Base-by-base conservation (phyloP, 345 rosid genomes). In the Bruguiera gymnorhiza region DNA sequence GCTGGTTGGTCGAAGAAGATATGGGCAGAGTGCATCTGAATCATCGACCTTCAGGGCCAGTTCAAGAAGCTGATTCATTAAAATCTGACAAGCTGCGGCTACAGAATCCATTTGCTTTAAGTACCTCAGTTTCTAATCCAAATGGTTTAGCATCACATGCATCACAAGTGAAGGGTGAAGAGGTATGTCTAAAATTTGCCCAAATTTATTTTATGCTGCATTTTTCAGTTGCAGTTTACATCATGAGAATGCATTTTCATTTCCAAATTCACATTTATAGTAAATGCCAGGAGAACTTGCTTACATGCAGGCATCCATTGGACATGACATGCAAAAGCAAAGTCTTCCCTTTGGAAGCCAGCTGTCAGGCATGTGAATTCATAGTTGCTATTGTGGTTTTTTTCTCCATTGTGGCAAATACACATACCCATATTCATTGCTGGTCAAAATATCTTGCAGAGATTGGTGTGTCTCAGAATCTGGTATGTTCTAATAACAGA, bases 1-100 rank as follows among this genome's bases (percentile, higher is more conserved):
- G 89, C 66, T 83, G 92, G 89, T 71, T 85, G 79, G 84, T 80
- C 70, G 98, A 89, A 73, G 98, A 90, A 72, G 87, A 86, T 61
- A 62, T 36, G 10, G 75, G 61, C 55, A 79, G 68, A 76, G 79
- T 46, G 59, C 71, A 66, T 65, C 50, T 67, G 68, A 75, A 50
- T 61, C 75, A 39, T 78, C 81, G 62, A 69, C 65, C 83, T 60
- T 72, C 82, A 27, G 78, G 57, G 30, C 46, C 62, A 36, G 51
- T 50, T 30, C 85, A 51, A 73, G 96, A 89, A 69, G 63, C 76
- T 72, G 89, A 82, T 66, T 29, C 80, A 27, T 46, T 79, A 62
- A 79, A 86, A 77, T 73, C 81, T 55, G 86, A 87, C 59, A 88
- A 79, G 79, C 80, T 73, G 67, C 78, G 80, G 68, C 64, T 75